These are phyloP conservation scores for Amanita pallidorosea DNA, from an alignment of 768 basidiomycete species.

Conservation along the genomic window DNA sequence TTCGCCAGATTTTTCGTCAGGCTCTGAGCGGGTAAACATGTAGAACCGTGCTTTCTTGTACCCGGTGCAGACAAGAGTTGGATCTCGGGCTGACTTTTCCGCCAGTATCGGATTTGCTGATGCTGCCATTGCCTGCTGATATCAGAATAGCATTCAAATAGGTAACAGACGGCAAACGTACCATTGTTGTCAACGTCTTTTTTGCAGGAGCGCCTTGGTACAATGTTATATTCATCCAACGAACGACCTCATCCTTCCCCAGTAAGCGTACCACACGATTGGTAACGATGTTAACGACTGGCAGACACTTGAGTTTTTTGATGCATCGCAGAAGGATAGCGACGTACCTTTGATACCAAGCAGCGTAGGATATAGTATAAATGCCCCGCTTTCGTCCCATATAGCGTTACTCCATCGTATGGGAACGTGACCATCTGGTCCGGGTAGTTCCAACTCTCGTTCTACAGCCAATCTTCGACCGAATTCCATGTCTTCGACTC, in stretches of 20 bases:
- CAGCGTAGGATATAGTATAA: constrained; percentile 87
- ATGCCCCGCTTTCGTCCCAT: constrained; percentile 98
- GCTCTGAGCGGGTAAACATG: constrained; percentile 83
- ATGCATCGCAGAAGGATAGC: not conserved
- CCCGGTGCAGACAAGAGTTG: constrained; percentile 86
- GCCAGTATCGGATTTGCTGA: constrained; percentile 93
- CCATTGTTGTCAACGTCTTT: constrained; percentile 70
- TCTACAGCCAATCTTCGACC: constrained; percentile 92
- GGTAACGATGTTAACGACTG: constrained; percentile 91
- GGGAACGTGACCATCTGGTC: constrained; percentile 59
- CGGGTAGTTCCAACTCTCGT: constrained; percentile 79
- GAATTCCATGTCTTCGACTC: constrained; percentile 98
- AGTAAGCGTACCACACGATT: constrained; percentile 83
- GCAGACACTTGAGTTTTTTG: not conserved
- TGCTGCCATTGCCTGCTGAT: constrained; percentile 76
- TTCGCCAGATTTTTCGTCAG: constrained; percentile 69
- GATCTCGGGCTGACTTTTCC: constrained; percentile 76
- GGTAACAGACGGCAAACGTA: constrained; percentile 21
- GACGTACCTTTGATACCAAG: constrained; percentile 85
- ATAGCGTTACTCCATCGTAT: constrained; percentile 80
- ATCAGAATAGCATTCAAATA: constrained; percentile 6
- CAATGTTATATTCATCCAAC: constrained; percentile 79
- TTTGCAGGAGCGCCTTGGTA: constrained; percentile 95
- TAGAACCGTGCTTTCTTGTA: constrained; percentile 92
- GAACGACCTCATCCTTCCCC: constrained; percentile 89